Percentiles rank a stretch among this genome's conserved stretches.
phyloP scores from a whole-genome alignment of 257 asterid genomes.

The Ajuga chamaepitys region DNA sequence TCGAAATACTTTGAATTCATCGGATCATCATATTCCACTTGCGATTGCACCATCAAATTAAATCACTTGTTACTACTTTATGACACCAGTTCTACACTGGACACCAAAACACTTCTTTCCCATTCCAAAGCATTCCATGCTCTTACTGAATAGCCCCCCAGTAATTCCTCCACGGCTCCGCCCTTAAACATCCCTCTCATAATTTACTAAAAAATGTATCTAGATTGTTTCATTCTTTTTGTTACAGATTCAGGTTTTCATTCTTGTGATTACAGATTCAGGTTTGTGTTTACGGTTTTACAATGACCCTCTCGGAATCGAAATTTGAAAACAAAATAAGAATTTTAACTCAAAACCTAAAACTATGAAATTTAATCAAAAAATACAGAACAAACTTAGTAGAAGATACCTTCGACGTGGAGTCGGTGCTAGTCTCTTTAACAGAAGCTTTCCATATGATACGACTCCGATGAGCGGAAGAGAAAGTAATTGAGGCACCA shows the following conservation, averaged over 20 bases:
- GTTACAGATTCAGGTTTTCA: not conserved
- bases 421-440: conserved; percentile 15
- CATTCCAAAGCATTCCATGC: no score
- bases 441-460: conserved; percentile 28
- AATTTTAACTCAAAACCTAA: not conserved
- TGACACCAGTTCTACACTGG: no score
- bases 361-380: not conserved
- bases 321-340: not conserved
- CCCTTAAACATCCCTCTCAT: no score
- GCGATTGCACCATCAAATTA: conserved; percentile 56
- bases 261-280: not conserved
- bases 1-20: conserved; percentile 78
- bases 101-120: no score
- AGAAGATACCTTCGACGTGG: conserved; percentile 22
- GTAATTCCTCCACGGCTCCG: no score
- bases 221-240: no score
- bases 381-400: not conserved
- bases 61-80: conserved; percentile 3
- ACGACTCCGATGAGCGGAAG: conserved; percentile 16
- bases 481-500: conserved; percentile 10
- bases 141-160: no score
- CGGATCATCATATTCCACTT: conserved; percentile 75
- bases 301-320: not conserved
- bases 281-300: not conserved
- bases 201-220: no score